Conservation (phyloP, 179 eudicot genomes). For the Drosera spatulata region DNA sequence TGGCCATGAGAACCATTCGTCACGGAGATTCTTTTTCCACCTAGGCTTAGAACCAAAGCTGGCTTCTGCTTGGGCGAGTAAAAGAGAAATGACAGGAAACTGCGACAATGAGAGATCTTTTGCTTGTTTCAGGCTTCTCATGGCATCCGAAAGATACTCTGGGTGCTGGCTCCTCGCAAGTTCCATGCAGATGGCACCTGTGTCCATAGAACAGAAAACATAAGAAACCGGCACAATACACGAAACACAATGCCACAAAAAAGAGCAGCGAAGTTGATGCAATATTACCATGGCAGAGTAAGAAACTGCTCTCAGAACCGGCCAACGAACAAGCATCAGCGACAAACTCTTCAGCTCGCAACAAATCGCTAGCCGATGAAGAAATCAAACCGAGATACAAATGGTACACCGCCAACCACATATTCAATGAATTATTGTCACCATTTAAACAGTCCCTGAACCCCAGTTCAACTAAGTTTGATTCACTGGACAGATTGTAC, state of each 20-base stretch:
- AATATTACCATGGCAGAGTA: constrained; percentile 71
- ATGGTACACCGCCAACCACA: constrained; percentile 61
- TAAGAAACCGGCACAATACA: not conserved
- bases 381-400: constrained; percentile 67
- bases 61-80: constrained; percentile 95
- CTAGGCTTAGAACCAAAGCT: constrained; percentile 67
- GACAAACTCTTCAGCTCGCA: constrained; percentile 58
- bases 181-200: constrained; percentile 87
- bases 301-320: constrained; percentile 59
- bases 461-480: constrained; percentile 24
- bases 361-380: constrained; percentile 33
- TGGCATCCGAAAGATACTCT: constrained; percentile 46
- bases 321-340: constrained; percentile 62
- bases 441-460: constrained; percentile 50
- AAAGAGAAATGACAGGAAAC: constrained; percentile 53
- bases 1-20: constrained; percentile 87
- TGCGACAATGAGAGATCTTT: constrained; percentile 28
- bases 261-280: not conserved
- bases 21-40: constrained; percentile 60
- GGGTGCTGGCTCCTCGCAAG: constrained; percentile 49
- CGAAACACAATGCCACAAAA: too few species aligned
- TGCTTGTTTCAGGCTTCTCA: constrained; percentile 68
- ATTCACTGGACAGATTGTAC: constrained; percentile 35
- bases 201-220: constrained; percentile 5
- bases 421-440: constrained; percentile 31